Conservation (phyloP, 805 yeast species). For the Saccharomyces eubayanus region DNA sequence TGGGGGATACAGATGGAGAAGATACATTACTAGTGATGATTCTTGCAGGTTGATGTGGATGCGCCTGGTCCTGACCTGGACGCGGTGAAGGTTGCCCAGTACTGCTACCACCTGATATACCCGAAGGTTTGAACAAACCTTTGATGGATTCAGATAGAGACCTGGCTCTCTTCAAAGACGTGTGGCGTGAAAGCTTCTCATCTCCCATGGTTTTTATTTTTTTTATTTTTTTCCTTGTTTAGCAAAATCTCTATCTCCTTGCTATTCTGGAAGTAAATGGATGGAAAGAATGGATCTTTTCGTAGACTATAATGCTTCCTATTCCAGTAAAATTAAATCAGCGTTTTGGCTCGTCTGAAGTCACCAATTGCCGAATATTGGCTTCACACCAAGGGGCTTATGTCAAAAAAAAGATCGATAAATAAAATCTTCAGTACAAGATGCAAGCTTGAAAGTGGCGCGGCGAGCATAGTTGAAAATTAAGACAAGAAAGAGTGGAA, state of each 20-base stretch:
- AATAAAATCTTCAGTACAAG: neutral
- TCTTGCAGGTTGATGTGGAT: neutral
- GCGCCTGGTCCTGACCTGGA: neutral
- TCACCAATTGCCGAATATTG: neutral
- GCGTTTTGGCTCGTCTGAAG: neutral
- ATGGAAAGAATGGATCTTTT: neutral
- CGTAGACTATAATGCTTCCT: neutral
- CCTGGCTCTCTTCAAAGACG: conserved; percentile 15
- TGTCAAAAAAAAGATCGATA: neutral
- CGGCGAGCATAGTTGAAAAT: neutral
- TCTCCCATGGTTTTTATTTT: neutral
- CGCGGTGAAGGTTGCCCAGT: neutral
- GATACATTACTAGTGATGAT: neutral
- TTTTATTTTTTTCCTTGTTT: neutral
- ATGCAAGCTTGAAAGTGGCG: neutral
- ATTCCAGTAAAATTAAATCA: neutral
- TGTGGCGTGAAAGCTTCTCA: conserved; percentile 2
- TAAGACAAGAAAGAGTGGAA: neutral
- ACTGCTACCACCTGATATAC: neutral
- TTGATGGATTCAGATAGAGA: conserved; percentile 24
- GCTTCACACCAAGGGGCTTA: neutral
- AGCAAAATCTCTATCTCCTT: neutral
- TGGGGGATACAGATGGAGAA: conserved; percentile 6
- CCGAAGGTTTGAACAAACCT: conserved; percentile 16
- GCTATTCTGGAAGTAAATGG: neutral